phyloP scores from a whole-genome alignment of 345 rosid species.

The Camelina hispida region DNA sequence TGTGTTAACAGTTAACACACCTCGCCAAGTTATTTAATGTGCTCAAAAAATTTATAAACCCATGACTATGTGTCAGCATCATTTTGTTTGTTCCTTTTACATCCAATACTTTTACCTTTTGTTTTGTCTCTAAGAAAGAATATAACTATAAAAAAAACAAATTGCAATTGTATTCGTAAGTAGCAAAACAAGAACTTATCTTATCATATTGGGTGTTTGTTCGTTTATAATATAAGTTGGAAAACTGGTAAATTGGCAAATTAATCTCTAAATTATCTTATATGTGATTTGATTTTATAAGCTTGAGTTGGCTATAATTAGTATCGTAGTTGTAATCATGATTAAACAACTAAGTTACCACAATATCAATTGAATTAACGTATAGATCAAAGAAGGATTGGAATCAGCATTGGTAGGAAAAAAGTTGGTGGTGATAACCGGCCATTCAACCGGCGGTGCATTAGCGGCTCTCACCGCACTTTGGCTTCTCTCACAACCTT shows the following conservation, averaged over 20 bases:
- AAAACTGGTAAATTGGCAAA: not conserved
- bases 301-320: not conserved
- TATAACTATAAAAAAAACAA: too few species aligned
- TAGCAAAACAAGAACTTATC: not conserved
- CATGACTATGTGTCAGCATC: not conserved
- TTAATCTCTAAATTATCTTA: not conserved
- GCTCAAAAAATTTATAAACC: not conserved
- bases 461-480: slow-evolving; percentile 74
- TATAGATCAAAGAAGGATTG: slow-evolving; percentile 31
- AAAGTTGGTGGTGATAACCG: slow-evolving; percentile 69
- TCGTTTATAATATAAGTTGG: not conserved
- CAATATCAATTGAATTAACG: not conserved
- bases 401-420: slow-evolving; percentile 34
- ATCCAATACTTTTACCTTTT: not conserved
- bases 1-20: not conserved
- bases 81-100: not conserved
- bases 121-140: not conserved
- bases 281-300: not conserved
- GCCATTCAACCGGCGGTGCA: slow-evolving; percentile 87
- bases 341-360: not conserved
- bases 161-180: not conserved
- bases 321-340: not conserved
- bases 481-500: slow-evolving; percentile 67
- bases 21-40: not conserved
- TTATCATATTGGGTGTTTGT: not conserved